These are phyloP conservation scores for Botrytis fabae DNA, from an alignment of 2,329 filamentous ascomycete species.

Conservation along the genomic window DNA sequence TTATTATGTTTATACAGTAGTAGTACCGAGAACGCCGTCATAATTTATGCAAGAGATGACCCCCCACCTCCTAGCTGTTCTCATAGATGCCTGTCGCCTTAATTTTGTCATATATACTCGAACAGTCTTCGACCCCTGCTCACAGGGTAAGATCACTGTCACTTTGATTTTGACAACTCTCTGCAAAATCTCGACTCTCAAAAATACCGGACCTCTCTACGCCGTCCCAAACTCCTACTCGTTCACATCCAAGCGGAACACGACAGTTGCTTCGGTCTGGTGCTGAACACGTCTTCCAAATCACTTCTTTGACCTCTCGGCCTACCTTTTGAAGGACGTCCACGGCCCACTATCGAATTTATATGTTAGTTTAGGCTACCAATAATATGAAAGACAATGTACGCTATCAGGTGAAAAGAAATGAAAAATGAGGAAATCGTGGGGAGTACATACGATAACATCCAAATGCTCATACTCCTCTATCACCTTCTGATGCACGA, in stretches of 20 bases:
- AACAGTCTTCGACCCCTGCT: not conserved
- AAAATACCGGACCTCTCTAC: conserved; percentile 20
- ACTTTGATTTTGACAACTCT: conserved; percentile 13
- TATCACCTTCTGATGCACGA: conserved; percentile 82
- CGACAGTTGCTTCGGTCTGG: conserved; percentile 35
- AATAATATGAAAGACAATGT: not conserved
- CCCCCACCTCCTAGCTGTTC: not conserved
- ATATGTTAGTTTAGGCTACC: not conserved
- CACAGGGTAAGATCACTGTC: conserved; percentile 18
- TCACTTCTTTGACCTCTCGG: conserved; percentile 72
- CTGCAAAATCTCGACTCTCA: conserved; percentile 33
- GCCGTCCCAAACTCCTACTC: conserved; percentile 34
- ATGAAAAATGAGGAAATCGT: too few species aligned
- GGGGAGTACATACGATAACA: conserved; percentile 57
- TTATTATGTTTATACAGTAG: not conserved
- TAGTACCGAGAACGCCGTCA: not conserved
- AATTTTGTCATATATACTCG: not conserved
- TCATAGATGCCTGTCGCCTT: not conserved
- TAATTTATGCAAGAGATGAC: not conserved
- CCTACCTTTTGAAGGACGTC: conserved; percentile 83
- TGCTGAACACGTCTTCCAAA: conserved; percentile 73
- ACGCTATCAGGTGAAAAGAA: too few species aligned
- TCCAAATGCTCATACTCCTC: conserved; percentile 91
- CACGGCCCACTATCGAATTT: conserved; percentile 68
- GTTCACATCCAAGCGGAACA: conserved; percentile 38